Evolutionary conservation across 164 flowering plant genomes (phyloP).

Genomic region (Cinnamomum chago): DNA sequence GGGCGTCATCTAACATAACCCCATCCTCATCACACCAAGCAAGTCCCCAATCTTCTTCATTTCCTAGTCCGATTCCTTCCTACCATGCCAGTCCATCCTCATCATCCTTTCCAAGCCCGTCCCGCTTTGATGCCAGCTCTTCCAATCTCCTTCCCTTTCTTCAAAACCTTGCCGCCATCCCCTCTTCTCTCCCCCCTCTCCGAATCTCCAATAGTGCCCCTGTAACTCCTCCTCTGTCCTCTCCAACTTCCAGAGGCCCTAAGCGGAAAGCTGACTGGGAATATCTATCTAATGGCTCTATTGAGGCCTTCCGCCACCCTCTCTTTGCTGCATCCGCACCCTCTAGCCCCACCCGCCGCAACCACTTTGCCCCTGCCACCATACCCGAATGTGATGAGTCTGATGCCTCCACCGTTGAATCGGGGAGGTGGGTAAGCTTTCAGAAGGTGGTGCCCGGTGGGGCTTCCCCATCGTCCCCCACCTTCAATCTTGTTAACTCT

Average conservation of each 20-base stretch:
- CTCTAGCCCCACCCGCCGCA: slow-evolving; percentile 72
- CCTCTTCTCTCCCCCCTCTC: slow-evolving; percentile 67
- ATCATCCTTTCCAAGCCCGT: slow-evolving; percentile 80
- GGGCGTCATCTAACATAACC: slow-evolving; percentile 52
- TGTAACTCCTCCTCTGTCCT: slow-evolving; percentile 85
- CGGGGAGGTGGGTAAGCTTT: slow-evolving; percentile 73
- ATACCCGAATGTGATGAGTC: slow-evolving; percentile 88
- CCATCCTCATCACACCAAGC: slow-evolving; percentile 74
- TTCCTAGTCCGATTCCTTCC: slow-evolving; percentile 76
- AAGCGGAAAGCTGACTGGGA: slow-evolving; percentile 59
- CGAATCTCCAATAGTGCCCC: slow-evolving; percentile 95
- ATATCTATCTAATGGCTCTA: slow-evolving; percentile 31
- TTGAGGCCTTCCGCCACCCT: slow-evolving; percentile 41
- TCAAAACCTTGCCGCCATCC: slow-evolving; percentile 56
- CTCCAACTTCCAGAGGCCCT: slow-evolving; percentile 69
- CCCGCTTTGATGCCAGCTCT: slow-evolving; percentile 57
- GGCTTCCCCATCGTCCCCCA: slow-evolving; percentile 69
- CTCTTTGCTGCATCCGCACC: slow-evolving; percentile 85
- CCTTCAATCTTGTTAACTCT: slow-evolving; percentile 70
- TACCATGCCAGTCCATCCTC: slow-evolving; percentile 85
- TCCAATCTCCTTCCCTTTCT: slow-evolving; percentile 71
- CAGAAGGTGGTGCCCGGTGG: slow-evolving; percentile 25
- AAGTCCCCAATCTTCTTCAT: slow-evolving; percentile 74
- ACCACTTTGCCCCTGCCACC: slow-evolving; percentile 45
- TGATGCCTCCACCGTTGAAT: slow-evolving; percentile 67